Percentiles rank a stretch among this genome's conserved stretches.
Evolutionary conservation across 208 protist genomes (phyloP).

Genomic region (Novymonas esmeraldas): DNA sequence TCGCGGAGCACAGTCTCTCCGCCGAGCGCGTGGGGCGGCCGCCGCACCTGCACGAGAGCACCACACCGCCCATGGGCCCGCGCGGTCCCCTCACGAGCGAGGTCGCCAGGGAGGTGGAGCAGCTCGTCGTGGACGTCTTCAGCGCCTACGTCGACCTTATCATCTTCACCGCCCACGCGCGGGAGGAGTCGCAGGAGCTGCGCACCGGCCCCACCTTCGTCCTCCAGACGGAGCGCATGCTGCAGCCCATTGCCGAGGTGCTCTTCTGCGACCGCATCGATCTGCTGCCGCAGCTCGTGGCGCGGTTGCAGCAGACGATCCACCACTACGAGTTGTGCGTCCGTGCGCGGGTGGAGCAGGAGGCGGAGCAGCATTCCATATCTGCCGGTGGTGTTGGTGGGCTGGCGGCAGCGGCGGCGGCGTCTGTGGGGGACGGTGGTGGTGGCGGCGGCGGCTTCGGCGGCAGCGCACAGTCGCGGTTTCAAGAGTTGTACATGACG

Average conservation of each 20-base stretch:
- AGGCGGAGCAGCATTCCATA: constrained; percentile 4
- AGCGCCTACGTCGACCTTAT: constrained; percentile 72
- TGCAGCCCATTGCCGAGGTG: constrained; percentile 80
- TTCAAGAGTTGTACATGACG: constrained; percentile 47
- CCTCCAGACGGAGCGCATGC: constrained; percentile 78
- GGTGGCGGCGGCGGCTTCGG: constrained; percentile 4
- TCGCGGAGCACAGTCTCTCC: not conserved
- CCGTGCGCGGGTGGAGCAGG: constrained; percentile 39
- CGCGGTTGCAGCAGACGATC: constrained; percentile 50
- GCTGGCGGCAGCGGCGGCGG: not conserved
- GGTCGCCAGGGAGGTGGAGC: constrained; percentile 26
- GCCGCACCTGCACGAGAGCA: not conserved
- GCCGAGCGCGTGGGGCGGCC: not conserved
- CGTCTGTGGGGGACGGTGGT: not conserved
- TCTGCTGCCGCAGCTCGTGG: constrained; percentile 51
- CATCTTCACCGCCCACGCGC: constrained; percentile 67
- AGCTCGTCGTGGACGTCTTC: constrained; percentile 42
- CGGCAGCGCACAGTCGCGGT: constrained; percentile 6
- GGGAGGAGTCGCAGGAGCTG: constrained; percentile 75
- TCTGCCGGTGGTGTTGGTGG: not conserved
- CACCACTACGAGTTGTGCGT: constrained; percentile 72
- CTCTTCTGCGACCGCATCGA: constrained; percentile 75
- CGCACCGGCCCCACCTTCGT: constrained; percentile 61
- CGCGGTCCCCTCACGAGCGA: constrained; percentile 32
- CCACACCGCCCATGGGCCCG: constrained; percentile 3